These are phyloP conservation scores for Piper longum DNA, from an alignment of 164 flowering plant species.

Conservation along the genomic window DNA sequence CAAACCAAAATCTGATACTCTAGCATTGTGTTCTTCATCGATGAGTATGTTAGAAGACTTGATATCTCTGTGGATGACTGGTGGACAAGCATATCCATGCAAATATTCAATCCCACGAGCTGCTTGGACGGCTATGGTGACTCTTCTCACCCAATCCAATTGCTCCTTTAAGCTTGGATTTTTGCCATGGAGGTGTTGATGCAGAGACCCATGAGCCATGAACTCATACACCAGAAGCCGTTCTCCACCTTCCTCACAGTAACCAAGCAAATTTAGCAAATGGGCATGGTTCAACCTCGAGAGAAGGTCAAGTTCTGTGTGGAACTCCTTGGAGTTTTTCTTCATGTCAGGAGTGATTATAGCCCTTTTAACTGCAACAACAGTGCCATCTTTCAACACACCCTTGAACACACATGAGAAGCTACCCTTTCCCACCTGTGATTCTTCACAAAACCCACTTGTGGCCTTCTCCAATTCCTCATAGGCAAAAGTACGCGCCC, in stretches of 20 bases:
- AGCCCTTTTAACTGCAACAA: slow-evolving; percentile 85
- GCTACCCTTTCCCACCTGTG: slow-evolving; percentile 82
- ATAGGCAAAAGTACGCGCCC: slow-evolving; percentile 65
- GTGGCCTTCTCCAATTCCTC: slow-evolving; percentile 85
- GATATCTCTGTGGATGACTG: slow-evolving; percentile 90
- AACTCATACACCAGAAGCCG: slow-evolving; percentile 94
- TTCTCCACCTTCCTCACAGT: slow-evolving; percentile 91
- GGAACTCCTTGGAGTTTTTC: slow-evolving; percentile 73
- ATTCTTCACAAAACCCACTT: slow-evolving; percentile 71
- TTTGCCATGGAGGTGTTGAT: slow-evolving; percentile 86
- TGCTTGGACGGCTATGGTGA: slow-evolving; percentile 93
- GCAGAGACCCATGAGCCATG: slow-evolving; percentile 94
- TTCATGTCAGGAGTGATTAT: slow-evolving; percentile 48
- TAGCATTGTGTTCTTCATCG: slow-evolving; percentile 91
- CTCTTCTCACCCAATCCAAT: slow-evolving; percentile 78
- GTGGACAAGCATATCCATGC: slow-evolving; percentile 96
- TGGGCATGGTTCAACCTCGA: slow-evolving; percentile 91
- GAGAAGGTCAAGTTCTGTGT: slow-evolving; percentile 70
- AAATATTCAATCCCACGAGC: slow-evolving; percentile 91
- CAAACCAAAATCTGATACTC: slow-evolving; percentile 83
- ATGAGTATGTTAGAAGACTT: slow-evolving; percentile 90
- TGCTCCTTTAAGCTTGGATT: slow-evolving; percentile 47
- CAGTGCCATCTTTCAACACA: slow-evolving; percentile 60
- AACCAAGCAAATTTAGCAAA: slow-evolving; percentile 80
- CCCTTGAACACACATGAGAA: slow-evolving; percentile 88